These are phyloP conservation scores for Ascochyta viciae-villosae DNA, from an alignment of 2,329 filamentous ascomycete species.

Conservation along the genomic window DNA sequence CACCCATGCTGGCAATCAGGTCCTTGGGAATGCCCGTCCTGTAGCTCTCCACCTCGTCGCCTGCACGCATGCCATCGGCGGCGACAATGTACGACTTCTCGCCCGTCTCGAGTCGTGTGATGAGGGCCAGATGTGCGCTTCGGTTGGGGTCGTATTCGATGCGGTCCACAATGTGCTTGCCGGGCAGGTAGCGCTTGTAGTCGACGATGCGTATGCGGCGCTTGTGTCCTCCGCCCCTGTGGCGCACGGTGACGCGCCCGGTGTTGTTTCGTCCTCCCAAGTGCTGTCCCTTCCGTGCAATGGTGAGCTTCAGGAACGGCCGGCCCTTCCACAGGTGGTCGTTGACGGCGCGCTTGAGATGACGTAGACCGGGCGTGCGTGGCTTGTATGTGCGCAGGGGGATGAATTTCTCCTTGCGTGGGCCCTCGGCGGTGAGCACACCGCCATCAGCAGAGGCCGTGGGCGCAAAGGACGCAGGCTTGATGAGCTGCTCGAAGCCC, in stretches of 20 bases:
- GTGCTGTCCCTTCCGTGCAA: constrained; percentile 88
- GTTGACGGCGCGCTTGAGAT: constrained; percentile 91
- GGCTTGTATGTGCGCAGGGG: constrained; percentile 87
- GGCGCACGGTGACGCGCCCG: constrained; percentile 85
- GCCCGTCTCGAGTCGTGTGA: constrained; percentile 76
- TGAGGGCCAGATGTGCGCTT: constrained; percentile 88
- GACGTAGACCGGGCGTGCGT: constrained; percentile 87
- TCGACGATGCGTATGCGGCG: constrained; percentile 91
- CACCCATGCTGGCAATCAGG: constrained; percentile 89
- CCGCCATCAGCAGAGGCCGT: constrained; percentile 38
- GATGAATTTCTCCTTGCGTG: constrained; percentile 48
- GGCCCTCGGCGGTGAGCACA: constrained; percentile 31
- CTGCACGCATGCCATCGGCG: constrained; percentile 90
- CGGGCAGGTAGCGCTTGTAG: constrained; percentile 78
- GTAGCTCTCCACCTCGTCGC: constrained; percentile 92
- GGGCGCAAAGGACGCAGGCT: constrained; percentile 43
- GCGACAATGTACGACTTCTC: constrained; percentile 91
- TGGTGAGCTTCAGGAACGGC: constrained; percentile 81
- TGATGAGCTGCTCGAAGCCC: constrained; percentile 40
- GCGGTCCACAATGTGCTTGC: constrained; percentile 86
- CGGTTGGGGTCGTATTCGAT: constrained; percentile 97
- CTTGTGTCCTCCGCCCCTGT: constrained; percentile 91
- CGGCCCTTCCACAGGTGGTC: constrained; percentile 96
- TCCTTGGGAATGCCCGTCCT: constrained; percentile 86
- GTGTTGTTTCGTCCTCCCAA: constrained; percentile 92